These are phyloP conservation scores for Inga laurina DNA, from an alignment of 306 rosid species.

Conservation along the genomic window DNA sequence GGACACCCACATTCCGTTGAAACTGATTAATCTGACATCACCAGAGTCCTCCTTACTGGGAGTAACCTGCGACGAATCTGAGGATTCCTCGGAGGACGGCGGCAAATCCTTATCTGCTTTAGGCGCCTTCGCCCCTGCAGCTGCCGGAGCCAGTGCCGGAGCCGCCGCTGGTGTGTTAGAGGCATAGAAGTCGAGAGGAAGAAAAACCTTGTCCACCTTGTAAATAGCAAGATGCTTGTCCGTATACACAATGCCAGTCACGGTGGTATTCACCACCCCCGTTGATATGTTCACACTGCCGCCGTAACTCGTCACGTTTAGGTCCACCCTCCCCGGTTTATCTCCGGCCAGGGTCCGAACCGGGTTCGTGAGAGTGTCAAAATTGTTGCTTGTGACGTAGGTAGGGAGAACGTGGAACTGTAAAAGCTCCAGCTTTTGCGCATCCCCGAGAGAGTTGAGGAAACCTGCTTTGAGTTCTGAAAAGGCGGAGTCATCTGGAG, in stretches of 20 bases:
- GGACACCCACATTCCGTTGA: constrained; percentile 17
- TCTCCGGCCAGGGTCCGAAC: constrained; percentile 69
- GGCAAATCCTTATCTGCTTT: constrained; percentile 33
- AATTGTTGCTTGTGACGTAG: constrained; percentile 53
- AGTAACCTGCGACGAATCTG: constrained; percentile 28
- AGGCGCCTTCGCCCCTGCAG: background rate
- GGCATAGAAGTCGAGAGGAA: constrained; percentile 52
- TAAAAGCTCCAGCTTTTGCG: constrained; percentile 56
- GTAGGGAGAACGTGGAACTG: constrained; percentile 61
- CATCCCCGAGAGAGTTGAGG: constrained; percentile 57
- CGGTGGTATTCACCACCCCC: constrained; percentile 65
- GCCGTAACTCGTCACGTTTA: constrained; percentile 60
- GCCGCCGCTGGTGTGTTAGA: constrained; percentile 28
- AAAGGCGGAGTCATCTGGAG: constrained; percentile 58
- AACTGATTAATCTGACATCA: background rate
- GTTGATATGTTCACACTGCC: constrained; percentile 61
- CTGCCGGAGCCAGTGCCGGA: constrained; percentile 29
- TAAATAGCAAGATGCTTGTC: constrained; percentile 70
- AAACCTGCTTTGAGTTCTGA: constrained; percentile 62
- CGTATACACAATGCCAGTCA: constrained; percentile 54
- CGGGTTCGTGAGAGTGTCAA: constrained; percentile 68
- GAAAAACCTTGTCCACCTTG: constrained; percentile 59
- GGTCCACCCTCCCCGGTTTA: constrained; percentile 48
- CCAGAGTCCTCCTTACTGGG: constrained; percentile 12
- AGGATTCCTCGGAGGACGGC: constrained; percentile 3